A percentile compares a stretch with the other conserved stretches of the same genome.
phyloP scores from a whole-genome alignment of 108 stramenopile species.

The Epithemia pelagica region DNA sequence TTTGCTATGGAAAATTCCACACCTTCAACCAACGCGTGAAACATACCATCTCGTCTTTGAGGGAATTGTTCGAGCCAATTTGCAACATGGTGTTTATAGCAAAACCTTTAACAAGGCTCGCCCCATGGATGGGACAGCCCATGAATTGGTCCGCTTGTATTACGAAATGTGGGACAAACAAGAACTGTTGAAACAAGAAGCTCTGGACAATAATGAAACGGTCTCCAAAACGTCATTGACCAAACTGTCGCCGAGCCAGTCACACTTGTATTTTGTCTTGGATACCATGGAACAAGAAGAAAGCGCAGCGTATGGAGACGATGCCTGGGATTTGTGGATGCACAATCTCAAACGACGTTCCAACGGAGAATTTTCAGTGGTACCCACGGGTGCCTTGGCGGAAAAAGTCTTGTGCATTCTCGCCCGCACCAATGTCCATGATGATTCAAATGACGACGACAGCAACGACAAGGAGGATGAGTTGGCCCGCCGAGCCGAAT shows the following conservation, averaged over 20 bases:
- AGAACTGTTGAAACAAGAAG: background rate
- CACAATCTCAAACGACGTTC: background rate
- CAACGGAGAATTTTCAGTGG: background rate
- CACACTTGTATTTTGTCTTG: background rate
- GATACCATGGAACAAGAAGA: background rate
- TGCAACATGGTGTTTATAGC: background rate
- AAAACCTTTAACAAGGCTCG: background rate
- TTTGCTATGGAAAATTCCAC: background rate
- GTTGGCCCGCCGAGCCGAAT: background rate
- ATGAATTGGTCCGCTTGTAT: background rate
- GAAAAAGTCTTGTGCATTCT: background rate
- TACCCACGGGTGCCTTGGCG: background rate
- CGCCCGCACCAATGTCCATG: background rate
- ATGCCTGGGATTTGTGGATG: background rate
- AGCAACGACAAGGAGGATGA: background rate
- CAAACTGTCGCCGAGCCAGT: background rate
- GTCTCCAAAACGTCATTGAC: background rate
- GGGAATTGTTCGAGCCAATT: background rate
- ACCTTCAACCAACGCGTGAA: background rate
- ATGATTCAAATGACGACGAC: background rate
- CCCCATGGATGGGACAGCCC: background rate
- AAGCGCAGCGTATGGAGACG: background rate
- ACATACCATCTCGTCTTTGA: background rate
- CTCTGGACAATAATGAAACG: background rate
- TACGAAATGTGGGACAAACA: background rate